Conservation (phyloP, 2,329 filamentous ascomycete species). For the Clarireedia paspali region DNA sequence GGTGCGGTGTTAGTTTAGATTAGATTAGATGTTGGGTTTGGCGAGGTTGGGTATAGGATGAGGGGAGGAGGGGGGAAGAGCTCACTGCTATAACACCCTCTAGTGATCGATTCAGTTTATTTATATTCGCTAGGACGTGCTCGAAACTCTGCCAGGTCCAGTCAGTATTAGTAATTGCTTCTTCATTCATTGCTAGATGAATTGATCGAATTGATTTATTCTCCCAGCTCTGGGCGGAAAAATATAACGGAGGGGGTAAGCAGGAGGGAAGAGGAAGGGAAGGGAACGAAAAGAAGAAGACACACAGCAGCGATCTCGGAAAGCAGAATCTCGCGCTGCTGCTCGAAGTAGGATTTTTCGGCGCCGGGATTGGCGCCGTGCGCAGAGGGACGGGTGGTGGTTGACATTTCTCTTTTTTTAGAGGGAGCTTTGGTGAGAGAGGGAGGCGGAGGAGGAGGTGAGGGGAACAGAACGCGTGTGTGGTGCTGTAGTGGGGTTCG, state of each 20-base stretch:
- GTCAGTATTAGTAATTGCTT: not conserved
- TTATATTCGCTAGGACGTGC: slow-evolving; percentile 89
- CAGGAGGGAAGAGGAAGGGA: not conserved
- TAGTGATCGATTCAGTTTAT: slow-evolving; percentile 84
- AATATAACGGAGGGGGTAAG: no score
- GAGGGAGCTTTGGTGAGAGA: not conserved
- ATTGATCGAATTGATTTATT: not conserved
- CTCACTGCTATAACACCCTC: slow-evolving; percentile 80
- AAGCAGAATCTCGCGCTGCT: slow-evolving; percentile 65
- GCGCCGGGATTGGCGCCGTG: slow-evolving; percentile 26
- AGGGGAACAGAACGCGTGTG: not conserved
- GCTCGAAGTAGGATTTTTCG: slow-evolving; percentile 63
- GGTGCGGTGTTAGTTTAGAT: no score
- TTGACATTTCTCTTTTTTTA: slow-evolving; percentile 18
- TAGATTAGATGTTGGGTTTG: no score
- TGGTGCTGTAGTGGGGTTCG: no score
- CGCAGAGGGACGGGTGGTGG: slow-evolving; percentile 15
- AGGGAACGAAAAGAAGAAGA: not conserved
- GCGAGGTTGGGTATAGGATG: no score
- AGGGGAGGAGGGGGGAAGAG: no score
- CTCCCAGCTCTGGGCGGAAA: not conserved
- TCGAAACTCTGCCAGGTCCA: slow-evolving; percentile 58
- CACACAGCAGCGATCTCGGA: slow-evolving; percentile 64
- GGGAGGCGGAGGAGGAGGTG: not conserved
- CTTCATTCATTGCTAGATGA: not conserved